These are phyloP conservation scores for Penicillium decumbens DNA, from an alignment of 2,329 filamentous ascomycete species.

Conservation along the genomic window DNA sequence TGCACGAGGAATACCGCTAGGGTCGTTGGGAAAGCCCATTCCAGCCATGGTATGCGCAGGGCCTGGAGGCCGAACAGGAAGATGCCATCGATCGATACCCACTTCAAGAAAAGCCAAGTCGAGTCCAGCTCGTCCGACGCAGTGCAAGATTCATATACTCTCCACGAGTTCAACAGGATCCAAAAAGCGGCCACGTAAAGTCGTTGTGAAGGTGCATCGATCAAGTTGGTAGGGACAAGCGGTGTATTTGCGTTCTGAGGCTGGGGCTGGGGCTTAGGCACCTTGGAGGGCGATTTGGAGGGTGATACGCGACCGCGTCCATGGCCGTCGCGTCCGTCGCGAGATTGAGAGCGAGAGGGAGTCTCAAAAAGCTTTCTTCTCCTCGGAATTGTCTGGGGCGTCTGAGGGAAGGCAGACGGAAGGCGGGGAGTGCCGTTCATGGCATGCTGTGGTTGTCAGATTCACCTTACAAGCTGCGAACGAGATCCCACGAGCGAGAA, in stretches of 20 bases:
- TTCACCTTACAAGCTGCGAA: slow-evolving; percentile 6
- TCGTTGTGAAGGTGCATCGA: slow-evolving; percentile 88
- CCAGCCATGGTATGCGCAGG: slow-evolving; percentile 91
- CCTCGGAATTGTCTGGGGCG: slow-evolving; percentile 54
- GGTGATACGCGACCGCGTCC: slow-evolving; percentile 17
- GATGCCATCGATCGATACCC: slow-evolving; percentile 77
- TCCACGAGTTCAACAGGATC: slow-evolving; percentile 69
- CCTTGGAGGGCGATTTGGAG: slow-evolving; percentile 21
- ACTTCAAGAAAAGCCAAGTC: slow-evolving; percentile 90
- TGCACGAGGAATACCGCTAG: slow-evolving; percentile 68
- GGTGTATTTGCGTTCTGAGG: slow-evolving; percentile 45
- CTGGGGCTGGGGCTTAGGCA: slow-evolving; percentile 10
- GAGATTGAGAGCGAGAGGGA: slow-evolving; percentile 24
- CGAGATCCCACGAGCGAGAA: slow-evolving; percentile 1
- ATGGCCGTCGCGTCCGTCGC: slow-evolving; percentile 20
- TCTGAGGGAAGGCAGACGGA: slow-evolving; percentile 75
- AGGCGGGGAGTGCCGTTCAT: slow-evolving; percentile 81
- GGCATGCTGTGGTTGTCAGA: slow-evolving; percentile 50
- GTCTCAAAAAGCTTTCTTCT: slow-evolving; percentile 31
- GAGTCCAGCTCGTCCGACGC: slow-evolving; percentile 79
- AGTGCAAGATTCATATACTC: slow-evolving; percentile 78
- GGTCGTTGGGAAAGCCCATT: slow-evolving; percentile 74
- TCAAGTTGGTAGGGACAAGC: slow-evolving; percentile 71
- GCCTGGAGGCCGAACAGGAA: slow-evolving; percentile 85
- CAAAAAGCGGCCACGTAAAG: slow-evolving; percentile 83